These are phyloP conservation scores for Tuctoria greenei DNA, from an alignment of 176 grass and related monocot genomes.

Conservation along the genomic window DNA sequence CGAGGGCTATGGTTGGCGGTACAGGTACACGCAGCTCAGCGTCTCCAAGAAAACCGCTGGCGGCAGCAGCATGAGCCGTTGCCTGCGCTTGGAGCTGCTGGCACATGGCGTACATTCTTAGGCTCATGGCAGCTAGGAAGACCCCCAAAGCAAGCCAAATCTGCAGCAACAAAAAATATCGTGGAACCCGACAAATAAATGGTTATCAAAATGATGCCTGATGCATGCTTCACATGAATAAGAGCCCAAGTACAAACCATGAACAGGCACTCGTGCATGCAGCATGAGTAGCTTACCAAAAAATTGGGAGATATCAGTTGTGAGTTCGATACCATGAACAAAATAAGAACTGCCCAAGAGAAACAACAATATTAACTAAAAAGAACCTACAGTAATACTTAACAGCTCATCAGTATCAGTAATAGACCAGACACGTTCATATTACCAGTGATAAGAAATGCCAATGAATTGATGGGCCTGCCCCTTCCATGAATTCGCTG, in stretches of 20 bases:
- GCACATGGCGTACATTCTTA: slow-evolving; percentile 89
- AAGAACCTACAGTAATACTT: not conserved
- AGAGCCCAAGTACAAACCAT: not conserved
- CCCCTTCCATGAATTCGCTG: slow-evolving; percentile 73
- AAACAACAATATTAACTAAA: slow-evolving; percentile 12
- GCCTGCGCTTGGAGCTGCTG: slow-evolving; percentile 85
- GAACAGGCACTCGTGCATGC: not conserved
- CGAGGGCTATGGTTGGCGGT: slow-evolving; percentile 68
- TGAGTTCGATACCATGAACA: slow-evolving; percentile 95
- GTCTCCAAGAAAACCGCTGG: slow-evolving; percentile 67
- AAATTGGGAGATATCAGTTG: slow-evolving; percentile 90
- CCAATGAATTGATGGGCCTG: slow-evolving; percentile 76
- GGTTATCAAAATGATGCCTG: slow-evolving; percentile 1
- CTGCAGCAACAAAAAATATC: slow-evolving; percentile 42
- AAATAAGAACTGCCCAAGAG: slow-evolving; percentile 63
- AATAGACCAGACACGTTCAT: not conserved
- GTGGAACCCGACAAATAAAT: slow-evolving; percentile 6
- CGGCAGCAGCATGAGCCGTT: slow-evolving; percentile 63
- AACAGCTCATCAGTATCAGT: slow-evolving; percentile 8
- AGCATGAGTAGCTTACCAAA: slow-evolving; percentile 52
- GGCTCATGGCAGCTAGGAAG: slow-evolving; percentile 77
- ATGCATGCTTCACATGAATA: slow-evolving; percentile 7
- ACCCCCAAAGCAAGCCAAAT: slow-evolving; percentile 86
- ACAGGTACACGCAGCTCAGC: slow-evolving; percentile 84
- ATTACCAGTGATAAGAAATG: slow-evolving; percentile 92